Base-by-base conservation (phyloP, 192 early-diverging fungal species). In the Lobosporangium transversale region DNA sequence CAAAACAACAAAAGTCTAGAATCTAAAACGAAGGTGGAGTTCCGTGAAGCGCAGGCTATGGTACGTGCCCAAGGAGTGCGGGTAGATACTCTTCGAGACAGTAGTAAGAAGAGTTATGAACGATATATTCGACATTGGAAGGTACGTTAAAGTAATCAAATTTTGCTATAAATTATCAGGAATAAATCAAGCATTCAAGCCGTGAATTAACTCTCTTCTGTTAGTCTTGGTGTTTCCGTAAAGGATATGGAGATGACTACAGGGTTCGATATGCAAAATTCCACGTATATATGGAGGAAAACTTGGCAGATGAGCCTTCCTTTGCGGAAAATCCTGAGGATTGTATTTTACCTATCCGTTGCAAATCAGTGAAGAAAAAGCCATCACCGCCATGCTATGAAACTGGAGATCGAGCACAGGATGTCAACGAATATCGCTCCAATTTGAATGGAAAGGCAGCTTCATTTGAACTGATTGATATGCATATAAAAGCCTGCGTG, bases 141-240 rank as follows among this genome's bases (percentile, higher is more conserved):
- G 45, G 45, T 48, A 48, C 15, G 45, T n/a, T n/a, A n/a, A n/a
- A n/a, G n/a, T n/a, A n/a, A 48, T 17, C 45, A 48, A 48, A 48
- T 7, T 48, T 21, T 48, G 5, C 5, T 21, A 20, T 17, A n/a
- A 48, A 48, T 48, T 6, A 17, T 48, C 45, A 20, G 45, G 40
- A 48, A 48, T 20, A 48, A 48, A 48, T 48, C 10, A 48, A 48
- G 23, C 45, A 48, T 15, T 21, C n/a, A n/a, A n/a, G n/a, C n/a
- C n/a, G n/a, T n/a, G n/a, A 17, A 48, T 48, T n/a, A 48, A 48
- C 45, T 48, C 45, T 14, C 5, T 48, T n/a, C 45, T n/a, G 7
- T 17, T 48, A 48, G 45, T 48, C 45, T n/a, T 54, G 53, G 53
- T 54, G 53, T 32, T 27, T 35, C 36, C 53, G 53, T 35, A 54